Evolutionary conservation across 805 yeast genomes (phyloP).

Genomic region (Nakazawaea ernobii): DNA sequence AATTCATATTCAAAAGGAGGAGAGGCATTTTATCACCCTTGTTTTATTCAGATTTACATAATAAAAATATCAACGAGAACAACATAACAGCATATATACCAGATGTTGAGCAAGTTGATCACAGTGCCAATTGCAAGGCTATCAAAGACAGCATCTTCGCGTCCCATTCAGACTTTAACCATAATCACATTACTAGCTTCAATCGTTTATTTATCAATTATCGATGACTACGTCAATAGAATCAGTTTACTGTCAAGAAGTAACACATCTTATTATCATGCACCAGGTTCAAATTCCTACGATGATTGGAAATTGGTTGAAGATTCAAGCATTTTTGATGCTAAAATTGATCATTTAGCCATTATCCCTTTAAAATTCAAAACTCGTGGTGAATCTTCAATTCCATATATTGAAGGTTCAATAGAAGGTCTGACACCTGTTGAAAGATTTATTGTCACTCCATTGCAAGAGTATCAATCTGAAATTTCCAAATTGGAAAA

Average conservation of each 20-base stretch:
- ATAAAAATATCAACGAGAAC: no score
- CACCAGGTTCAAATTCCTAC: conserved; percentile 27
- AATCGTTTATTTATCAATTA: conserved; percentile 68
- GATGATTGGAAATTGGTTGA: conserved; percentile 45
- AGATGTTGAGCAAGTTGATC: conserved; percentile 1
- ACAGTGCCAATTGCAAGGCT: conserved; percentile 17
- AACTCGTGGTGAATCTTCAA: conserved; percentile 31
- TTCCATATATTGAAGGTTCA: conserved; percentile 37
- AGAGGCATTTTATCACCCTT: no score
- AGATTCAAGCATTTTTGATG: conserved; percentile 29
- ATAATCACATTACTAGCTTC: conserved; percentile 70
- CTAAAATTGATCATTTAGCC: conserved; percentile 40
- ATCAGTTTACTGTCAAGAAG: not conserved
- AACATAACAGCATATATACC: not conserved
- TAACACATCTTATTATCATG: conserved; percentile 28
- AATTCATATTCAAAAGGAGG: no score
- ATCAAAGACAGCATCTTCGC: conserved; percentile 54
- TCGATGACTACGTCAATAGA: conserved; percentile 50
- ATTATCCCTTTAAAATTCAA: conserved; percentile 56
- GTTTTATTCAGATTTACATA: no score
- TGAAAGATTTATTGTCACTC: conserved; percentile 35
- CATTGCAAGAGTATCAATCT: conserved; percentile 19
- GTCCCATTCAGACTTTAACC: conserved; percentile 84
- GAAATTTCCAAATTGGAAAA: conserved; percentile 20
- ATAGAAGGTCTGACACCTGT: conserved; percentile 28